phyloP scores from a whole-genome alignment of 2,329 filamentous ascomycete genomes.

The Venturia carpophila region DNA sequence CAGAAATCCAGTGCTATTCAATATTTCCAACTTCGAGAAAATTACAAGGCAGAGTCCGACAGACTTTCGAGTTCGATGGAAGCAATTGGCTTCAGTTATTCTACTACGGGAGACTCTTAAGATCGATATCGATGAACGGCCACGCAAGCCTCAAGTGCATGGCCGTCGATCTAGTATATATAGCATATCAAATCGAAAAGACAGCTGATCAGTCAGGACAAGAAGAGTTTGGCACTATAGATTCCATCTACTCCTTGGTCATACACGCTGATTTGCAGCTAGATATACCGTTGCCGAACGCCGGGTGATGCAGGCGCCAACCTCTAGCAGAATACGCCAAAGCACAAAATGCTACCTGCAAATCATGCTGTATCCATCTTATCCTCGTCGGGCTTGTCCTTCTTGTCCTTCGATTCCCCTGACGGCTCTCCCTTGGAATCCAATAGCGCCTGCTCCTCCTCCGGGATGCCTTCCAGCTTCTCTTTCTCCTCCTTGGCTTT shows the following conservation, averaged over 20 bases:
- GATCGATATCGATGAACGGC: not conserved
- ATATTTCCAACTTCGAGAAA: not conserved
- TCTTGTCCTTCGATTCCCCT: constrained; percentile 47
- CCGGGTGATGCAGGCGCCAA: constrained; percentile 12
- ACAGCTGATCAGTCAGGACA: not conserved
- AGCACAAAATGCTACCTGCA: not conserved
- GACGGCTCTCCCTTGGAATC: constrained; percentile 58
- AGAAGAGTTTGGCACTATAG: not conserved
- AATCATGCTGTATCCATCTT: constrained; percentile 82
- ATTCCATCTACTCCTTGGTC: not conserved
- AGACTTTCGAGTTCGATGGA: not conserved
- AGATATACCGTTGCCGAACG: constrained; percentile 14
- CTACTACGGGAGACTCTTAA: not conserved
- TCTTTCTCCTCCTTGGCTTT: constrained; percentile 65
- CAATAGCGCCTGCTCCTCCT: constrained; percentile 55
- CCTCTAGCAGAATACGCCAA: constrained; percentile 6
- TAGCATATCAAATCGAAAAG: not conserved
- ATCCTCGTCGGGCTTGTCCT: constrained; percentile 37
- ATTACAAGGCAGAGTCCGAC: not conserved
- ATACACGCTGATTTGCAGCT: constrained; percentile 9
- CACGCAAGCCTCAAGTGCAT: not conserved
- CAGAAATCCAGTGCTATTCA: not conserved
- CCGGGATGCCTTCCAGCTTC: constrained; percentile 71
- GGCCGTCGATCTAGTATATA: not conserved
- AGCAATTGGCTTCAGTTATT: not conserved